A percentile compares a stretch with the other conserved stretches of the same genome.
These are phyloP conservation scores for Eutrema yunnanense DNA, from an alignment of 345 rosid genomes.

Conservation along the genomic window DNA sequence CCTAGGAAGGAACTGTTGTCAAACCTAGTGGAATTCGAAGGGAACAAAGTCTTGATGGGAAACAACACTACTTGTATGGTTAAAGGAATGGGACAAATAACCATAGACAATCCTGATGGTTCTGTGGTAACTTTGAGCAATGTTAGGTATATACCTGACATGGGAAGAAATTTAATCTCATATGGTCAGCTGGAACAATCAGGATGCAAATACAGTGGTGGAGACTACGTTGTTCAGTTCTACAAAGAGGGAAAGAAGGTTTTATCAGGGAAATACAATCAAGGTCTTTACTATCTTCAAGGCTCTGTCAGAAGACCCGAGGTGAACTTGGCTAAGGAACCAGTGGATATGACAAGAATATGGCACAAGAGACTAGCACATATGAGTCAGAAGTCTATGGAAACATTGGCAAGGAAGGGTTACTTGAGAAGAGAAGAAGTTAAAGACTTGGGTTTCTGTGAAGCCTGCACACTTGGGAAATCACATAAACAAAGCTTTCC, in stretches of 20 bases:
- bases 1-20: too few species aligned
- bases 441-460: too few species aligned
- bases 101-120: neutral
- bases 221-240: neutral
- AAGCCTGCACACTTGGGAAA: too few species aligned
- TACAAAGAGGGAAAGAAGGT: neutral
- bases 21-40: too few species aligned
- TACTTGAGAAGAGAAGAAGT: too few species aligned
- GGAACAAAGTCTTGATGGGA: too few species aligned
- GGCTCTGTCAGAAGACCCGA: neutral
- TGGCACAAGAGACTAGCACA: neutral
- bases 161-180: too few species aligned
- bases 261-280: neutral
- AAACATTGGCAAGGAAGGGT: too few species aligned
- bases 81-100: neutral
- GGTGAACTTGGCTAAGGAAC: neutral
- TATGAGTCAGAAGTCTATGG: neutral
- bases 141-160: neutral
- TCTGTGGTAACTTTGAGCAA: rapidly evolving
- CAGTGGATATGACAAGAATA: neutral
- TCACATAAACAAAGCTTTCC: too few species aligned
- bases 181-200: neutral
- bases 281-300: neutral
- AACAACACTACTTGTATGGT: too few species aligned
- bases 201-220: neutral